Evolutionary conservation across 2,329 filamentous ascomycete genomes (phyloP), one percentile per base, ranked within the genome.

Genomic region (Emmonsia crescens): DNA sequence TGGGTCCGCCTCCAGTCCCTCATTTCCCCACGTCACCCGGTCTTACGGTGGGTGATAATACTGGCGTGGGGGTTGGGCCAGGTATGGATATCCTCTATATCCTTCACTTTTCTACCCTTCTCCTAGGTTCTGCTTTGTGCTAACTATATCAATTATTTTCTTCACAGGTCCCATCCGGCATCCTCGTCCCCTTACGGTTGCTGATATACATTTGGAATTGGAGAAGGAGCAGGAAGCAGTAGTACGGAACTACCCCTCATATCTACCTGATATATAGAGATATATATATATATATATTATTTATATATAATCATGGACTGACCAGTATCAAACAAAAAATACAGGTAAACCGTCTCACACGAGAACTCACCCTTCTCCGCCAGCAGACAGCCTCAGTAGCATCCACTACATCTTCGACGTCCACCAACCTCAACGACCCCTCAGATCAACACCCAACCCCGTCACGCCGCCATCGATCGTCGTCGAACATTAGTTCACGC

Each of bases 211-310:
- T 74, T 81, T 89, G 63, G 85, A 96, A 77, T 81, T 96, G 31
- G 93, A 97, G 76, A 94, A 95, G 75, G 93, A 97, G 72, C 92
- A 97, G 69, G 93, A 97, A 75, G 89, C 91, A 42, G 88, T 96
- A 69, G 92, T 94, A 81, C 66, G 85, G 42, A 42, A 24, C 33
- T 27, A 31, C 44, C 19, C 36, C 27, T 16, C n/a, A 59, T 36
- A 44, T 49, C 44, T n/a, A 60, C 38, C 12, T 8, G 14, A 33
- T n/a, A n/a, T n/a, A n/a, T n/a, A n/a, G n/a, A n/a, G n/a, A n/a
- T n/a, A n/a, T n/a, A n/a, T n/a, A n/a, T n/a, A n/a, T n/a, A n/a
- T n/a, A n/a, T n/a, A n/a, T n/a, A n/a, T n/a, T n/a, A n/a, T n/a
- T n/a, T n/a, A n/a, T n/a, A n/a, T n/a, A n/a, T 59, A 38, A 56